Evolutionary conservation across 2,329 filamentous ascomycete species (phyloP), one percentile per base, ranked within the genome.

Genomic region (Alternaria triticimaculans): DNA sequence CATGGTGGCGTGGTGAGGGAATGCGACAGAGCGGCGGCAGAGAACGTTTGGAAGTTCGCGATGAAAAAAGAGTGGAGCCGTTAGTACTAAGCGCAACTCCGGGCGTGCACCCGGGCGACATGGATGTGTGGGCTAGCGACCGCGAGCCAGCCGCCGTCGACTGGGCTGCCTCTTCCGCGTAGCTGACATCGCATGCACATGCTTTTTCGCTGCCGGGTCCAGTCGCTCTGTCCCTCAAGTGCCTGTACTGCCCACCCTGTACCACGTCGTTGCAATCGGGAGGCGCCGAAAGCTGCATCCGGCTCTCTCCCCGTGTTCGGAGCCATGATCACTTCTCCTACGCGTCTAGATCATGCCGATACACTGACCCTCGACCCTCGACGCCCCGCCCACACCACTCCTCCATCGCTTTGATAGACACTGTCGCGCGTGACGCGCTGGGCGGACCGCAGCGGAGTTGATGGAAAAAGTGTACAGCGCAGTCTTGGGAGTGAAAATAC

Each of bases 1-100:
- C 92, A 95, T 95, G 64, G 77, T 58, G 72, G 71, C 59, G 65
- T 60, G 15, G 60, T 53, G 28, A 45, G 53, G 57, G 21, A 53
- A 25, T 53, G 60, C 63, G 54, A 56, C 58, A 60, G 45, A n/a
- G 15, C 48, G 20, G 54, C 28, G 2, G 59, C 28, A 11, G 37
- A n/a, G 48, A 45, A 41, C 37, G 15, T 41, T 41, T 41, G 37
- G 55, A 62, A 62, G 55, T 51, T 58, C 26, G 55, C 41, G 41
- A 21, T 26, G 37, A 43, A 20, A 64, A 68, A 62, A 61, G 55
- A 56, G 49, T 21, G 33, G 48, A 20, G 10, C 44, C 28, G 48
- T 41, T 41, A 18, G 37, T 41, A 18, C 37, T 41, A 41, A 41
- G 37, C 37, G 37, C 37, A 41, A 41, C 37, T 41, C 8, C 37